Base-by-base conservation (phyloP, 306 rosid species). In the Vigna hirtella region DNA sequence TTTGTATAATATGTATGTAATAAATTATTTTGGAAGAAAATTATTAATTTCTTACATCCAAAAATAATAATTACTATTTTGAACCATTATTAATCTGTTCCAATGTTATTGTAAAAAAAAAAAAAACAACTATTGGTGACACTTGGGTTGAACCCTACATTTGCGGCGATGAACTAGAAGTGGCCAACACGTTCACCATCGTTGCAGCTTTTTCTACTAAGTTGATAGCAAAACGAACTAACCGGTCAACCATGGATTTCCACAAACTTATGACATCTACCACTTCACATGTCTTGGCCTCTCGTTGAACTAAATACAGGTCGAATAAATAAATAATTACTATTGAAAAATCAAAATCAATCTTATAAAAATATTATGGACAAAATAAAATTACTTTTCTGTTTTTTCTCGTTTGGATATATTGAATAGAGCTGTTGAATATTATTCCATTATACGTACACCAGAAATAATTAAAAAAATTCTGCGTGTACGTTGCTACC, bases 151-250 rank as follows among this genome's bases (percentile, higher is more conserved):
- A 40, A 32, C 79, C 74, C 85, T 68, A 50, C 61, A 76, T 57
- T 61, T 59, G 61, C 81, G 85, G 77, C 77, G 50, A 1, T 14
- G 53, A 73, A 45, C 63, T 20, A 24, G 11, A 36, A 58, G 24
- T 48, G 51, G 63, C 34, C 2, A 79, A 42, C 83, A 72, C 66
- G 49, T 51, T 62, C 15, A 20, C 24, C 30, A 43, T 45, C 76
- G 48, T 48, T 78, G 57, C 2, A 42, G 55, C 16, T 42, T 28
- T 67, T 30, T 26, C 16, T n/a, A 56, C 48, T 43, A n/a, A 50
- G 38, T 68, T 1, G 9, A 28, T 8, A 0, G 9, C 56, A 36
- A n/a, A 14, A 26, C 28, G n/a, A 15, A 15, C 16, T 40, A 7
- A 7, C 45, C 32, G 6, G 40, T 77, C 67, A 16, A 66, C 47